A percentile compares a stretch with the other conserved stretches of the same genome.
Evolutionary conservation across 1,139 yeast genomes (phyloP).

Genomic region (Scheffersomyces cryptocercus): DNA sequence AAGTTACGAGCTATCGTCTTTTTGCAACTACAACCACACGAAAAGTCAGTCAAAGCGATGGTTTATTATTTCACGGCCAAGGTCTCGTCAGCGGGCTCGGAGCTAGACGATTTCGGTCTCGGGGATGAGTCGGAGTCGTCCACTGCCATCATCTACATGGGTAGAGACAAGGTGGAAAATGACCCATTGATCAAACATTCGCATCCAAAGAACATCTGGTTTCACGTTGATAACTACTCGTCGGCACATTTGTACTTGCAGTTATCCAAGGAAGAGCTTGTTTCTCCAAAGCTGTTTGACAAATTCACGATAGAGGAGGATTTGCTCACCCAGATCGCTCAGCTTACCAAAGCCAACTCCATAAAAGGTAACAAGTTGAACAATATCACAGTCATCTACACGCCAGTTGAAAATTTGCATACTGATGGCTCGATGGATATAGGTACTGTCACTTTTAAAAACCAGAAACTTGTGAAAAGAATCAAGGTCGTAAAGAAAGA

Average conservation of each 20-base stretch:
- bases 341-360: conserved; percentile 77
- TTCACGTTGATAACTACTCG: conserved; percentile 78
- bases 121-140: conserved; percentile 14
- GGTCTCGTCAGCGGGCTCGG: conserved; percentile 9
- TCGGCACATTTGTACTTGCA: conserved; percentile 83
- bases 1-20: too few species aligned
- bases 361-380: conserved; percentile 76
- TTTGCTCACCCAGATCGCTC: conserved; percentile 64
- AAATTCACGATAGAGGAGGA: conserved; percentile 48
- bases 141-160: conserved; percentile 57
- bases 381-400: conserved; percentile 68
- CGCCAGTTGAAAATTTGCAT: conserved; percentile 74
- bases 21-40: too few species aligned
- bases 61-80: conserved; percentile 58
- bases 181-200: conserved; percentile 73
- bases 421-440: conserved; percentile 76
- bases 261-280: conserved; percentile 42
- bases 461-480: conserved; percentile 54
- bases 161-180: conserved; percentile 75
- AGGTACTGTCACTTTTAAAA: conserved; percentile 80
- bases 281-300: conserved; percentile 27
- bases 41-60: conserved; percentile 30
- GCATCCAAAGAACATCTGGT: conserved; percentile 73
- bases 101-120: conserved; percentile 31
- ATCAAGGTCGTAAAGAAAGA: conserved; percentile 59